These are phyloP conservation scores for Homolaphlyctis polyrhiza DNA, from an alignment of 371 early-diverging fungal genomes.

Conservation along the genomic window DNA sequence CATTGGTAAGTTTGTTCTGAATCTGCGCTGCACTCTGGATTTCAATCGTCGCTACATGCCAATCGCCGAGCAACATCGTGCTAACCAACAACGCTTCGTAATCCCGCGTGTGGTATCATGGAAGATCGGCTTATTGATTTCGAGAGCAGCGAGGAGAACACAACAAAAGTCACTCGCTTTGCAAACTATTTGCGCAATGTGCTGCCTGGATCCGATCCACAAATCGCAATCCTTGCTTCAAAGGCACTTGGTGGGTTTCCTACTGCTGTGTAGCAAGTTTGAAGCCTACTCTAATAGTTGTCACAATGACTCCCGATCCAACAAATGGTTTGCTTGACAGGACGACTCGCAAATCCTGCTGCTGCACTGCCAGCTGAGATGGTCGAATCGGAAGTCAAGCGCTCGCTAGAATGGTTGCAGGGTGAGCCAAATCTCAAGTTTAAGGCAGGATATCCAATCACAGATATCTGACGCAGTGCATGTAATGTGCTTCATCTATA, in stretches of 20 bases:
- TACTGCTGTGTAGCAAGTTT: background rate
- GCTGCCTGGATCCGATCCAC: slow-evolving; percentile 75
- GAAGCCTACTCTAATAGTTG: background rate
- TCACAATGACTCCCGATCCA: background rate
- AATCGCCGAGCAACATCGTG: no score
- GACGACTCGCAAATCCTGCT: background rate
- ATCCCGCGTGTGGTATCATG: no score
- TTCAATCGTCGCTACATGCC: no score
- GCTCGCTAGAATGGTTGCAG: slow-evolving; percentile 87
- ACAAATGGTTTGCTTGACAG: no score
- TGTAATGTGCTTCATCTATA: slow-evolving; percentile 3
- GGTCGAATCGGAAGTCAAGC: slow-evolving; percentile 82
- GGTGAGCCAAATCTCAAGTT: no score
- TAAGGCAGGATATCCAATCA: no score
- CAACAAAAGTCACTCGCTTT: slow-evolving; percentile 73
- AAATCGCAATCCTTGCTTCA: slow-evolving; percentile 78
- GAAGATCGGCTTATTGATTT: slow-evolving; percentile 80
- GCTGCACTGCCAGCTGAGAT: slow-evolving; percentile 55
- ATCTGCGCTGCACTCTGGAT: no score
- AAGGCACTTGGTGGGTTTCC: slow-evolving; percentile 62
- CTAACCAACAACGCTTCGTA: no score
- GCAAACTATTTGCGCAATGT: slow-evolving; percentile 81
- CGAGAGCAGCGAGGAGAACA: slow-evolving; percentile 71
- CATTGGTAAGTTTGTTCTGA: slow-evolving; percentile 47
- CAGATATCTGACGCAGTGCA: background rate